phyloP scores from a whole-genome alignment of 192 early-diverging fungal genomes.

The Podila epigama region DNA sequence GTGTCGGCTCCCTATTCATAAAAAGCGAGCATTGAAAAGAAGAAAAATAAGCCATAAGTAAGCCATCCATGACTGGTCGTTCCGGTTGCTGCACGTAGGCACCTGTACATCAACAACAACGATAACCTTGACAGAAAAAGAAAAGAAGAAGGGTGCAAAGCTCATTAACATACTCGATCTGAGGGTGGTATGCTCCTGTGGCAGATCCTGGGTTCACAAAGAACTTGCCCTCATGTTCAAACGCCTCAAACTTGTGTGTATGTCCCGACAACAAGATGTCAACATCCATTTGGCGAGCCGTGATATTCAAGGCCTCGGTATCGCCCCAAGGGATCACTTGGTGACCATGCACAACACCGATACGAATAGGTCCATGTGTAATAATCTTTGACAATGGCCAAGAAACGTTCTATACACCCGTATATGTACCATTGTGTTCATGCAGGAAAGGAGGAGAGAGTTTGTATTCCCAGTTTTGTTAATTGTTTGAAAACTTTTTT shows the following conservation, averaged over 20 bases:
- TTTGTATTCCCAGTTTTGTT: not conserved
- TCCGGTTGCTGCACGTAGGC: not conserved
- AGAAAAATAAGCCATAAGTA: constrained; percentile 2
- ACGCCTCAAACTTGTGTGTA: constrained; percentile 91
- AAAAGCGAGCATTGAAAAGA: not conserved
- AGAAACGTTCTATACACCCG: constrained; percentile 51
- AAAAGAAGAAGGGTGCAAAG: no score
- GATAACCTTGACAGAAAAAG: constrained; percentile 5
- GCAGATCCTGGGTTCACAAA: constrained; percentile 97
- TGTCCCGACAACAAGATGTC: constrained; percentile 90
- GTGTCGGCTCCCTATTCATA: constrained; percentile 65
- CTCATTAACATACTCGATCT: constrained; percentile 42
- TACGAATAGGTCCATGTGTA: constrained; percentile 63
- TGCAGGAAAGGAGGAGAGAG: not conserved
- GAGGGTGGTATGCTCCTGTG: constrained; percentile 80
- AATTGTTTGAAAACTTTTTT: no score
- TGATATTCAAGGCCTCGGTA: constrained; percentile 71
- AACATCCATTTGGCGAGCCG: constrained; percentile 90
- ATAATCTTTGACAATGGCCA: constrained; percentile 75
- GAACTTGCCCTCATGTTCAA: constrained; percentile 90
- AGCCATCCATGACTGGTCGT: not conserved
- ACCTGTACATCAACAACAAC: no score
- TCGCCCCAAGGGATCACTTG: constrained; percentile 84
- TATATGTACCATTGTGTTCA: no score
- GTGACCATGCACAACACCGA: constrained; percentile 90